phyloP scores from a whole-genome alignment of 768 basidiomycete species.

The Mycena maculata region DNA sequence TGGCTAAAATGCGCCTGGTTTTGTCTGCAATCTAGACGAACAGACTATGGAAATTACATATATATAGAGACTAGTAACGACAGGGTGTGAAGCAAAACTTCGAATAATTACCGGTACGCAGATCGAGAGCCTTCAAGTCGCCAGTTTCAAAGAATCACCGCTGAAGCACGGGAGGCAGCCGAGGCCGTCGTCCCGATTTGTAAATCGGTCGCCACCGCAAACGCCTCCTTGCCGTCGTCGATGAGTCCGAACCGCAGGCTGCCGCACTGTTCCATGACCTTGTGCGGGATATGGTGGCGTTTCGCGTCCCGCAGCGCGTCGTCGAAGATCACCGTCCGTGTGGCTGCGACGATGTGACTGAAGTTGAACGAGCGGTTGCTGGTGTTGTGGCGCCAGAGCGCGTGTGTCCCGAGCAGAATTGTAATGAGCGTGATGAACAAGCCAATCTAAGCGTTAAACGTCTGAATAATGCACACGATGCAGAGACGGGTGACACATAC shows the following conservation, averaged over 20 bases:
- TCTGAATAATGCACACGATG: not conserved
- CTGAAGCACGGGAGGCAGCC: not conserved
- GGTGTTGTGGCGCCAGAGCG: slow-evolving; percentile 12
- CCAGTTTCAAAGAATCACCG: not conserved
- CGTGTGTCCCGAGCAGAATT: not conserved
- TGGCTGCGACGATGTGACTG: slow-evolving; percentile 12
- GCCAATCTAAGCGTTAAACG: not conserved
- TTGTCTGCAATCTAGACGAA: slow-evolving; percentile 42
- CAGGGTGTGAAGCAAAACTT: not conserved
- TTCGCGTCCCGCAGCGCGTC: slow-evolving; percentile 5
- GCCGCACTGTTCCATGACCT: slow-evolving; percentile 9
- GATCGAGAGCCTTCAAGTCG: not conserved
- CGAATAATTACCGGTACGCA: not conserved
- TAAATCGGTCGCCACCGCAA: not conserved
- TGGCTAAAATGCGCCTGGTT: slow-evolving; percentile 66
- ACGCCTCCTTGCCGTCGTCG: slow-evolving; percentile 1
- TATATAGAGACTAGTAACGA: not conserved
- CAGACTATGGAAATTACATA: not conserved
- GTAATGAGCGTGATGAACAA: not conserved
- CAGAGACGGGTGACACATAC: not conserved
- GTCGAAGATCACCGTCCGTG: slow-evolving; percentile 7
- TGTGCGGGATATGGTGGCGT: slow-evolving; percentile 15
- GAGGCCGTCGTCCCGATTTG: not conserved
- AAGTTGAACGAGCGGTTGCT: slow-evolving; percentile 14
- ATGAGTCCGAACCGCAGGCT: slow-evolving; percentile 2